phyloP scores from a whole-genome alignment of 2,329 filamentous ascomycete species.

The Diaporthe sp. region DNA sequence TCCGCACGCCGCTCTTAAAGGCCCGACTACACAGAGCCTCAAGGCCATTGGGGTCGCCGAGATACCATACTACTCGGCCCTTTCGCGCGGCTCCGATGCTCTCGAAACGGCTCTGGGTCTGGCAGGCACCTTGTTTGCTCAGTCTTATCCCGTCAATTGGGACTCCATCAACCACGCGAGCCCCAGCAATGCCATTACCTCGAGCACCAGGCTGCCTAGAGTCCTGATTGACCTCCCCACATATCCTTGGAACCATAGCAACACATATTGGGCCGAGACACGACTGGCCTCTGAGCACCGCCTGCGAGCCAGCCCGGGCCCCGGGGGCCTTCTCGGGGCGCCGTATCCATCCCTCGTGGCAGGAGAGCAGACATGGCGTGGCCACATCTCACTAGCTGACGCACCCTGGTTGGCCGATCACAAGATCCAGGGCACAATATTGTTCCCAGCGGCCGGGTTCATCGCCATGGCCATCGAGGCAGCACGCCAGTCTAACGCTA shows the following conservation, averaged over 20 bases:
- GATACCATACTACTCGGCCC: conserved; percentile 55
- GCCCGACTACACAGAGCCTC: conserved; percentile 44
- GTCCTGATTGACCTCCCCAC: conserved; percentile 36
- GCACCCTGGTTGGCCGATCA: conserved; percentile 30
- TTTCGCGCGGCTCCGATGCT: conserved; percentile 67
- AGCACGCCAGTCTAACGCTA: neutral
- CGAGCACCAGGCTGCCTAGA: neutral
- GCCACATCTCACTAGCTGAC: neutral
- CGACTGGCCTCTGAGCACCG: conserved; percentile 35
- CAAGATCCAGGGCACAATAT: conserved; percentile 15
- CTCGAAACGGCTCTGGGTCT: conserved; percentile 61
- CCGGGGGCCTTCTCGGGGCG: conserved; percentile 2
- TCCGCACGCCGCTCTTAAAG: conserved; percentile 47
- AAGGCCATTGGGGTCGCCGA: neutral
- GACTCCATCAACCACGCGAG: conserved; percentile 46
- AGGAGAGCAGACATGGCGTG: conserved; percentile 44
- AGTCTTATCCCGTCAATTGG: conserved; percentile 60
- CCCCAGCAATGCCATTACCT: neutral
- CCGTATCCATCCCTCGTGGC: conserved; percentile 49
- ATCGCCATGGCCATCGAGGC: conserved; percentile 32
- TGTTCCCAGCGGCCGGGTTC: conserved; percentile 23
- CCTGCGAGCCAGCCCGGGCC: conserved; percentile 50
- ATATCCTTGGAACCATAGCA: conserved; percentile 39
- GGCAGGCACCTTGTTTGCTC: conserved; percentile 60
- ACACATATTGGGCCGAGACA: conserved; percentile 39